phyloP scores from a whole-genome alignment of 768 basidiomycete genomes.

The Amanita subjunquillea region DNA sequence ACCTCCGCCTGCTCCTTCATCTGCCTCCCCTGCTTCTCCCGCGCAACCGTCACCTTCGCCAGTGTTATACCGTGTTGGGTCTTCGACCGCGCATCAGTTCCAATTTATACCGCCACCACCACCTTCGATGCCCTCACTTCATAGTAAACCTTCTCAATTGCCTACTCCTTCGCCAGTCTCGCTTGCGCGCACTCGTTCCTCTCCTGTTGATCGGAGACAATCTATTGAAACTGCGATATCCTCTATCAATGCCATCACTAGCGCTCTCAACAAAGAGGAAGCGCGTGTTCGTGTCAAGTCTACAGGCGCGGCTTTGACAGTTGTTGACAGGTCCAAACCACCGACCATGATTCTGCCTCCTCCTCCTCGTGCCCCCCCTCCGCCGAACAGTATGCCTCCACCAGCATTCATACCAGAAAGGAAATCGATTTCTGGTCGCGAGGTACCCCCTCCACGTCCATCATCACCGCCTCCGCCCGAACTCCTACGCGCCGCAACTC shows the following conservation, averaged over 20 bases:
- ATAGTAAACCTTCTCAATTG: conserved; percentile 23
- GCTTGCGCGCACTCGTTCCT: conserved; percentile 39
- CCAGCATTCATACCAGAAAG: conserved; percentile 70
- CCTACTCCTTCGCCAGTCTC: conserved; percentile 33
- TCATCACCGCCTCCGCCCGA: conserved; percentile 90
- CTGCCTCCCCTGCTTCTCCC: conserved; percentile 16
- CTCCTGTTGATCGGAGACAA: conserved; percentile 50
- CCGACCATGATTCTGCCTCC: conserved; percentile 81
- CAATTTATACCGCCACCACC: conserved; percentile 57
- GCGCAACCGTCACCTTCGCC: conserved; percentile 12
- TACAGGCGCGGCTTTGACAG: conserved; percentile 32
- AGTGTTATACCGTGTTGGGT: conserved; percentile 47
- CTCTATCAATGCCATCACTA: conserved; percentile 25
- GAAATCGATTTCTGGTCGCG: conserved; percentile 39
- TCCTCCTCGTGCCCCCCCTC: conserved; percentile 68
- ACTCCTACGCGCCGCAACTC: conserved; percentile 86
- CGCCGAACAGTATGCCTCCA: conserved; percentile 61
- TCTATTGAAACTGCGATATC: conserved; percentile 68
- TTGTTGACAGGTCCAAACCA: conserved; percentile 70
- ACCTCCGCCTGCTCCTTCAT: conserved; percentile 22
- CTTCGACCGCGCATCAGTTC: conserved; percentile 38
- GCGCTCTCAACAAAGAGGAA: conserved; percentile 19
- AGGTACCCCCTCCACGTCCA: conserved; percentile 74
- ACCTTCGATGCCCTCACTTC: conserved; percentile 17
- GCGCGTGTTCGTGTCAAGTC: conserved; percentile 57